Conservation (phyloP, 148 eudicot species). For the Silene uniflora region DNA sequence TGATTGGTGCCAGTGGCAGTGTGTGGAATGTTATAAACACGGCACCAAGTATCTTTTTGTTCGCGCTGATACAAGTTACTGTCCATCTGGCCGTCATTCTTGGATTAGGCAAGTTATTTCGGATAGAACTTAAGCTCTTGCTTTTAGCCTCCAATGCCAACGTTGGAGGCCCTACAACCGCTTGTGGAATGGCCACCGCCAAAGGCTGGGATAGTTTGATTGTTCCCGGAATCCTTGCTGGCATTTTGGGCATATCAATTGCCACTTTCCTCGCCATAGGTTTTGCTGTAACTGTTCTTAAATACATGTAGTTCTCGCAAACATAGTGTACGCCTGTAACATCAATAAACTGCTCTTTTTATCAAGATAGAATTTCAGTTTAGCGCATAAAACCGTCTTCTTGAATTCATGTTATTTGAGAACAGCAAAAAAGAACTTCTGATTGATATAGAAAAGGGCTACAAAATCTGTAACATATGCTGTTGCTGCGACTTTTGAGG, state of each 20-base stretch:
- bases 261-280: slow-evolving; percentile 80
- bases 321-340: not conserved
- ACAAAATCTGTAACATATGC: too few relatives aligned
- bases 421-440: too few relatives aligned
- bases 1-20: slow-evolving; percentile 87
- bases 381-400: not conserved
- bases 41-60: slow-evolving; percentile 74
- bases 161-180: slow-evolving; percentile 96
- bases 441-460: too few relatives aligned
- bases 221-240: slow-evolving; percentile 79
- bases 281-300: slow-evolving; percentile 61
- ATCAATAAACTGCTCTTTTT: not conserved
- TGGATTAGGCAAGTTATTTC: slow-evolving; percentile 58
- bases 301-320: slow-evolving; percentile 41
- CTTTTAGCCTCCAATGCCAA: slow-evolving; percentile 89
- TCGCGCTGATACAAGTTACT: slow-evolving; percentile 72
- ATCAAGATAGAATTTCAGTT: too few relatives aligned
- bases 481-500: too few relatives aligned
- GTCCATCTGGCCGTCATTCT: slow-evolving; percentile 61
- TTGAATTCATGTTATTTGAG: not conserved
- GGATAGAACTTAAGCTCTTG: slow-evolving; percentile 52
- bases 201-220: slow-evolving; percentile 77
- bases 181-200: slow-evolving; percentile 95
- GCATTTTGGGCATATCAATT: slow-evolving; percentile 80
- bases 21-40: slow-evolving; percentile 63